Base-by-base conservation (phyloP, 495 filamentous ascomycete species). In the Penicillium angulare region DNA sequence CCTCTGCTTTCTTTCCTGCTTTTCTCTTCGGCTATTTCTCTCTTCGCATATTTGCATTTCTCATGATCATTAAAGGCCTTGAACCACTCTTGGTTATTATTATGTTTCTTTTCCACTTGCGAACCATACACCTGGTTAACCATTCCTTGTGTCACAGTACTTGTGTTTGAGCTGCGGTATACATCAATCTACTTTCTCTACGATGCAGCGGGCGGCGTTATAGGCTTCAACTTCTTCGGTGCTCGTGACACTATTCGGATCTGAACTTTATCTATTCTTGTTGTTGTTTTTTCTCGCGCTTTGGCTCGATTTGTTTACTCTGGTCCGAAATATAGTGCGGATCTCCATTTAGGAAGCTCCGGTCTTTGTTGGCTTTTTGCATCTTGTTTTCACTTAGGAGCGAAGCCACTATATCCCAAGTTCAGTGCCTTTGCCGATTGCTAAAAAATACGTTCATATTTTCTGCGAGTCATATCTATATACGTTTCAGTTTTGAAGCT, bases 181-280 rank as follows among this genome's bases (percentile, higher is more conserved):
- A 55, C 45, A 55, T 55, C 18, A 24, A 21, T 40, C 46, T 38
- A 51, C 47, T 49, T 50, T 32, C 50, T 49, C 38, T 55, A 17
- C 31, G 41, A 45, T 56, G 62, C 62, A 65, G 62, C 62, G 62
- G 52, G 49, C 53, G 62, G 62, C 62, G 62, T 63, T 62, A 45
- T 46, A 45, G 56, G 32, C 21, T 49, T 23, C 32, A 35, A n/a
- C n/a, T n/a, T 48, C 16, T 53, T 52, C 35, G 6, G 36, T 35
- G 27, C 23, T 50, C 18, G 36, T 53, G 24, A 47, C 43, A 44
- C 15, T 48, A 23, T 18, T 49, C 31, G 43, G 31, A 33, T 42
- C 21, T 41, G 16, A 39, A 20, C 32, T 42, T 45, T 6, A 29
- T 33, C 18, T 50, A 33, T 7, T 17, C 13, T 44, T 42, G n/a